Evolutionary conservation across 495 filamentous ascomycete genomes (phyloP).

Genomic region (Neurospora sp.): DNA sequence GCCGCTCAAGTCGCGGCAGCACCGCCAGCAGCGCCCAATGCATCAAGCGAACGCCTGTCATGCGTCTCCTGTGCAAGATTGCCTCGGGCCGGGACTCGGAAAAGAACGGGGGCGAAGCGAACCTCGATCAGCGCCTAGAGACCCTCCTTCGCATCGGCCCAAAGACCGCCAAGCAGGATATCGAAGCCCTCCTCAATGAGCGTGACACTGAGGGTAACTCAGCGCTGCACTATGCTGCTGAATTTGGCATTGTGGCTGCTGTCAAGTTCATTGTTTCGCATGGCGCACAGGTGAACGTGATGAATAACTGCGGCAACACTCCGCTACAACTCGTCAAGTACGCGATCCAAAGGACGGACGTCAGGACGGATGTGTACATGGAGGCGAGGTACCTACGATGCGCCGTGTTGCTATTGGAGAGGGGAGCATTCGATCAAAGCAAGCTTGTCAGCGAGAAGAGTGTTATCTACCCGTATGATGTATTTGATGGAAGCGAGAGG

Average conservation of each 20-base stretch:
- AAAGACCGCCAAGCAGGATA: constrained; percentile 12
- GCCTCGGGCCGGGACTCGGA: constrained; percentile 17
- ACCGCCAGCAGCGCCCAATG: constrained; percentile 14
- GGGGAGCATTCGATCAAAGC: constrained; percentile 24
- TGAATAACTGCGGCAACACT: constrained; percentile 29
- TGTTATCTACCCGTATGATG: constrained; percentile 20
- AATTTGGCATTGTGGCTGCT: constrained; percentile 22
- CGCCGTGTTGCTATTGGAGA: constrained; percentile 21
- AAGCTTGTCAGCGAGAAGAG: constrained; percentile 23
- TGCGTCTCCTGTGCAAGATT: constrained; percentile 18
- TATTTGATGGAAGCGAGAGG: constrained; percentile 23
- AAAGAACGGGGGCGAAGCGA: neutral
- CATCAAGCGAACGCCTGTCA: constrained; percentile 20
- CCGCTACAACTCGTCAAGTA: constrained; percentile 26
- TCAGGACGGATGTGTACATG: constrained; percentile 26
- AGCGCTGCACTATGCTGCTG: constrained; percentile 23
- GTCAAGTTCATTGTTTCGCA: constrained; percentile 18
- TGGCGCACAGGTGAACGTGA: constrained; percentile 19
- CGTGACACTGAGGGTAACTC: constrained; percentile 27
- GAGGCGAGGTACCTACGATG: constrained; percentile 24
- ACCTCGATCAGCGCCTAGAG: constrained; percentile 15
- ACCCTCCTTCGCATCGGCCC: constrained; percentile 7
- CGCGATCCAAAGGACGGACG: constrained; percentile 25
- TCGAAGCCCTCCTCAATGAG: constrained; percentile 11
- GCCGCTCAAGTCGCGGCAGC: constrained; percentile 9